Base-by-base conservation (phyloP, 1,284 basidiomycete genomes). In the Naganishia sp. region DNA sequence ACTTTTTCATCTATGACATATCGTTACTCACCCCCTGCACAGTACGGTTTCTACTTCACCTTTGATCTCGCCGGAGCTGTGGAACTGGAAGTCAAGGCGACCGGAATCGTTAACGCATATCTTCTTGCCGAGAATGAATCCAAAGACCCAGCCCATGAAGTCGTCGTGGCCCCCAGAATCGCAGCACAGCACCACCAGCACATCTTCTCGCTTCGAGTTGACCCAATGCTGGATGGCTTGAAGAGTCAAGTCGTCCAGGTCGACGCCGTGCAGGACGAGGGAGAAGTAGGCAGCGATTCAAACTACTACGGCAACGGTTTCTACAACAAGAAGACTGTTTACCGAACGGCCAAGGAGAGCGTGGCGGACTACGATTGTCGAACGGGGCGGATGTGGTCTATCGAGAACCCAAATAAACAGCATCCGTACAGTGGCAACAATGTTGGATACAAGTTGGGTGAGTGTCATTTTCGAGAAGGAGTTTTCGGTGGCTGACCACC, bases 161-260 rank as follows among this genome's bases (percentile, higher is more conserved):
- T 87, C 18, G 82, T 84, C 47, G 87, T 97, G 64, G 92, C 92
- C 0, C 91, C 90, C n/a, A 85, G 57, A 13, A 61, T 66, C 23
- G 88, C 87, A 70, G 94, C 92, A 0, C 93, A 95, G 56, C 86
- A 93, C 77, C 94, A 96, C 77, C 92, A 95, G 75, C 93, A 95
- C 67, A 57, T 68, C 42, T 68, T 65, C 56, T 49, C 51, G 31
- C 49, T 62, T 21, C 55, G 46, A 15, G 82, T 95, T 53, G 94
- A 97, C 80, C 90, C 93, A 1, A 94, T 94, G 90, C 82, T 96
- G 69, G 94, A 96, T 74, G 94, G 94, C 4, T 80, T 94, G 58
- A 79, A 83, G 69, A 96, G 96, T 80, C 87, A 87, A 15, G 86
- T 96, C 71, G 81, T 92, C 63, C 89, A 94, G 79, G 86, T 88